Conservation (phyloP, 2,329 filamentous ascomycete species). For the Apiospora sp. region DNA sequence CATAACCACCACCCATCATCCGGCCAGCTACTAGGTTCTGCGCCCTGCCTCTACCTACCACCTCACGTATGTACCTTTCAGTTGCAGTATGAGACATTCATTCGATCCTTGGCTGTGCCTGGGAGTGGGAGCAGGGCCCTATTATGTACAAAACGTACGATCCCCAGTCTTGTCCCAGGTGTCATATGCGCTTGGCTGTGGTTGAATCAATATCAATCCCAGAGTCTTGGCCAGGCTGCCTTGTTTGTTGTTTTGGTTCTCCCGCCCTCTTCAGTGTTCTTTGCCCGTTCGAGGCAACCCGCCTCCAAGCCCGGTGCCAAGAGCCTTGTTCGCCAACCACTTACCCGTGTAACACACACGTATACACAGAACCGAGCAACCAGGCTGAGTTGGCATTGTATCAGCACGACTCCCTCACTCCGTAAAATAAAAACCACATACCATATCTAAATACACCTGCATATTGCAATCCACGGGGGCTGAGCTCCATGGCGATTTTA, state of each 20-base stretch:
- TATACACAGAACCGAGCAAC: neutral
- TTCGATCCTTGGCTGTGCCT: neutral
- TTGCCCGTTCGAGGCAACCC: slow-evolving; percentile 10
- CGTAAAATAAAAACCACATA: neutral
- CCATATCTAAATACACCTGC: neutral
- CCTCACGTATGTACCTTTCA: neutral
- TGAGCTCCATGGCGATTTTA: neutral
- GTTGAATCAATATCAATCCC: neutral
- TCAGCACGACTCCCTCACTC: neutral
- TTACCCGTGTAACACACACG: neutral
- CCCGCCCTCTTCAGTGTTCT: neutral
- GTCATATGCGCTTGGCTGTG: neutral
- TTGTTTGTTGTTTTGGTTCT: slow-evolving; percentile 13
- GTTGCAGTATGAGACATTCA: neutral
- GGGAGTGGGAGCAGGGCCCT: neutral
- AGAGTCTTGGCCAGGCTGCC: neutral
- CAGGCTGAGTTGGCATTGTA: neutral
- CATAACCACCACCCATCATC: slow-evolving; percentile 22
- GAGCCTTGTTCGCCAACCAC: slow-evolving; percentile 14
- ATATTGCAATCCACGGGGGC: neutral
- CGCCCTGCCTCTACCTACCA: neutral
- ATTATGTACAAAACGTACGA: slow-evolving; percentile 14
- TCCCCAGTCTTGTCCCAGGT: neutral
- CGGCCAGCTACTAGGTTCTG: neutral
- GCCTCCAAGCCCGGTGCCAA: slow-evolving; percentile 12